A percentile compares a stretch with the other conserved stretches of the same genome.
Conservation (phyloP, 2,329 filamentous ascomycete species). For the Nemania abortiva region DNA sequence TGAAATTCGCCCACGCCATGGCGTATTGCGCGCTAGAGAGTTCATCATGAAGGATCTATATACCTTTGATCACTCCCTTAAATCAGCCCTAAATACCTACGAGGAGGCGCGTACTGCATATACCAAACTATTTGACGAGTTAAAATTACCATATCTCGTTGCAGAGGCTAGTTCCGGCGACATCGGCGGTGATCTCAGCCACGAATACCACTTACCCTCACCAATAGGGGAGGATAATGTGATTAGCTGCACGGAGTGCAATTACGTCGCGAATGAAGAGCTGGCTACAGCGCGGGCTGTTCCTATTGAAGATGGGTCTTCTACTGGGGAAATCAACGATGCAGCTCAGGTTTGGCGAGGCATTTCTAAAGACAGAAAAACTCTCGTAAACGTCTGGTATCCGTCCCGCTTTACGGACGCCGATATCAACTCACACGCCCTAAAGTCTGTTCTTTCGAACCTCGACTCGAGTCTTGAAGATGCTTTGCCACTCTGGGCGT, state of each 20-base stretch:
- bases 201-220: conserved; percentile 91
- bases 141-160: conserved; percentile 85
- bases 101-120: conserved; percentile 80
- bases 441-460: conserved; percentile 74
- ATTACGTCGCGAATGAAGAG: conserved; percentile 88
- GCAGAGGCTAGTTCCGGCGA: conserved; percentile 94
- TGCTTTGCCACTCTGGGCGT: conserved; percentile 64
- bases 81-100: conserved; percentile 84
- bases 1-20: conserved; percentile 88
- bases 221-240: conserved; percentile 87
- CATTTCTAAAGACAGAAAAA: conserved; percentile 74
- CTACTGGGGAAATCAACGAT: background rate
- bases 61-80: conserved; percentile 81
- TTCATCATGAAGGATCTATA: conserved; percentile 99
- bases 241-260: conserved; percentile 78
- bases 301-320: conserved; percentile 12
- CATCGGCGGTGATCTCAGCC: conserved; percentile 92
- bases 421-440: conserved; percentile 65
- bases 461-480: conserved; percentile 79
- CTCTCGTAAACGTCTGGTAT: conserved; percentile 78
- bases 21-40: conserved; percentile 86
- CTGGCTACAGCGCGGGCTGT: conserved; percentile 65
- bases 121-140: conserved; percentile 79
- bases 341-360: conserved; percentile 66
- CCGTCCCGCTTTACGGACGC: conserved; percentile 53